Base-by-base conservation (phyloP, 225 moss, liverwort and hornwort genomes). In the Lunularia cruciata region DNA sequence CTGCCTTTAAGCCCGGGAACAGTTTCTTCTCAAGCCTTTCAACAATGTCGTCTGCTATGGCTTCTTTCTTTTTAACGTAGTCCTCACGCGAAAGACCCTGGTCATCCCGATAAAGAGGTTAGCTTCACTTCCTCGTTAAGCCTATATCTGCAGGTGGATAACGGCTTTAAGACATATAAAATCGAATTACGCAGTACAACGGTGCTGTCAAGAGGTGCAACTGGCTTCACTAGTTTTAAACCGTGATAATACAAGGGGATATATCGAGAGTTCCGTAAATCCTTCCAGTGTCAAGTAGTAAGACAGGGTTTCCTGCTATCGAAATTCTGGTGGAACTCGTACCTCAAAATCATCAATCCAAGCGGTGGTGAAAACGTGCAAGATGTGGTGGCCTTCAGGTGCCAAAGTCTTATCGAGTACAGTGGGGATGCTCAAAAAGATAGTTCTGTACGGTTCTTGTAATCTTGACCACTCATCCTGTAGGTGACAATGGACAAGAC, bases 341-440 rank as follows among this genome's bases (percentile, higher is more conserved):
- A 86, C 86, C 78, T 88, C 80, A 86, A 89, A 92, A 57, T 92
- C 92, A 49, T 90, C 88, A 46, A 95, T 95, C 95, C 92, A 95
- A 9, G 95, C 84, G 12, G 88, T 92, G 27, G 88, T 95, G 62
- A 95, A 92, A 48, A 90, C 73, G 77, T 95, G 95, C 68, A 95
- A 71, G 56, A 95, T 90, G 60, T 95, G 95, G 52, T 86, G 86
- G 19, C 78, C 92, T 26, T 81, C 78, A 3, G 95, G 95, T 42
- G 95, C 95, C 27, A 95, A 78, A 1, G 88, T 87, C 0, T 92
- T 46, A 61, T 92, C 95, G 80, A 95, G 32, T 20, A 90, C 56
- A 25, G 92, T 95, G 5, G 95, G 95, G 48, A 95, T 95, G 83
- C 95, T 92, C 73, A 95, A 47, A 65, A 95, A 95, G 16, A 95